Conservation (phyloP, 2,329 filamentous ascomycete species). For the Drechslerella stenobrocha region DNA sequence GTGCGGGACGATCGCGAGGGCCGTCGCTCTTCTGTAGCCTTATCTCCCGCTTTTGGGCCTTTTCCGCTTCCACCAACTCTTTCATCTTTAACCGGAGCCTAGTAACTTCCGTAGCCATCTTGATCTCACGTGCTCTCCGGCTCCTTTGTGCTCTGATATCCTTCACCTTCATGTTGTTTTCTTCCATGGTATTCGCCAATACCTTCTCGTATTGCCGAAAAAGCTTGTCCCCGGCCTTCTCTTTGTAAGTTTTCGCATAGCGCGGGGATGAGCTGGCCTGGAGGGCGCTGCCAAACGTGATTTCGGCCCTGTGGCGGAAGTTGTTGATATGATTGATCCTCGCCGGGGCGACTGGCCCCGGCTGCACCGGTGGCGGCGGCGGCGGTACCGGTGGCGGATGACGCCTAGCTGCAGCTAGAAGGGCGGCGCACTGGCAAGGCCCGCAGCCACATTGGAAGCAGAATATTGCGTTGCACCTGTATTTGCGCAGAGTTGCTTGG, state of each 20-base stretch:
- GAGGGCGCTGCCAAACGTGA: conserved; percentile 17
- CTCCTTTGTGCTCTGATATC: conserved; percentile 18
- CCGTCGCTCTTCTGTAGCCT: not conserved
- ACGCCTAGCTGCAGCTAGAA: not conserved
- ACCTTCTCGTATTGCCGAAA: conserved; percentile 9
- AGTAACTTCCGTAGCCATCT: conserved; percentile 22
- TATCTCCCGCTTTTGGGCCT: conserved; percentile 6
- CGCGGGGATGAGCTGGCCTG: not conserved
- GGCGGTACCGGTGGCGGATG: not conserved
- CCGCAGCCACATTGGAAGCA: conserved; percentile 34
- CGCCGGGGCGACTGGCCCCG: not conserved
- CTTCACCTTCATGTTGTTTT: conserved; percentile 18
- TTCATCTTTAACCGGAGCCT: conserved; percentile 28
- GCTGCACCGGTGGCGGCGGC: not conserved
- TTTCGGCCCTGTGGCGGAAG: conserved; percentile 12
- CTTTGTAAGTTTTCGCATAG: conserved; percentile 7
- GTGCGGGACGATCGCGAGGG: not conserved
- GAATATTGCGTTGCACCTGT: conserved; percentile 28
- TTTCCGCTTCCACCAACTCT: conserved; percentile 12
- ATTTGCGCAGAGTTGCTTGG: no score
- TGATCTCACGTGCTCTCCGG: conserved; percentile 6
- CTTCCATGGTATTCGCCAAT: conserved; percentile 8
- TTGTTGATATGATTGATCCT: not conserved
- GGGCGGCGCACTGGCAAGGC: conserved; percentile 12
- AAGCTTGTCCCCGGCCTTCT: conserved; percentile 11